Percentiles rank a stretch among this genome's conserved stretches.
Evolutionary conservation across 169 alveolate genomes (phyloP).

Genomic region (Eimeria tenella): DNA sequence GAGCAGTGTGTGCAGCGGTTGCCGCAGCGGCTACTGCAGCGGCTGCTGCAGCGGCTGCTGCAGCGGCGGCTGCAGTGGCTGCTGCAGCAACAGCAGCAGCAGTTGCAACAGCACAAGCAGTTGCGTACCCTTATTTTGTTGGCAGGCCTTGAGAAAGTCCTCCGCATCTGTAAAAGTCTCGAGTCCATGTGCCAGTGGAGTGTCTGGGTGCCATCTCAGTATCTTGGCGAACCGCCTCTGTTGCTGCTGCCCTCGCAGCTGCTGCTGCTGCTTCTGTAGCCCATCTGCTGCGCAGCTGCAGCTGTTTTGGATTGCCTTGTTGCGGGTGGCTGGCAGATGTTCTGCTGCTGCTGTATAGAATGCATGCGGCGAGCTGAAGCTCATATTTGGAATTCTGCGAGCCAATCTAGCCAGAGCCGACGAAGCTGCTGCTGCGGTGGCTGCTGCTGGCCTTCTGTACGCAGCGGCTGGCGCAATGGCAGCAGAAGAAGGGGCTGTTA

Average conservation of each 20-base stretch:
- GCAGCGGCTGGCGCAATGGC: constrained; percentile 14
- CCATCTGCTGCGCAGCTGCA: not conserved
- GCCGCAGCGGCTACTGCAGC: not conserved
- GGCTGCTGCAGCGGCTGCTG: not conserved
- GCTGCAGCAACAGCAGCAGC: not conserved
- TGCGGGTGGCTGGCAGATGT: not conserved
- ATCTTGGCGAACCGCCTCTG: constrained; percentile 64
- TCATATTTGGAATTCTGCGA: not conserved
- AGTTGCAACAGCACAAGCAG: not conserved
- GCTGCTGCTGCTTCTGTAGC: constrained; percentile 21
- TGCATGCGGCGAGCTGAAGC: not conserved
- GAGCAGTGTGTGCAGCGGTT: too few relatives aligned
- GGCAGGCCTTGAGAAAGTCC: constrained; percentile 67
- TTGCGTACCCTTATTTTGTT: constrained; percentile 29
- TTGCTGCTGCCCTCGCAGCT: constrained; percentile 19
- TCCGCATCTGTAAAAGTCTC: constrained; percentile 60
- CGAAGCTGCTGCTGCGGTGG: not conserved
- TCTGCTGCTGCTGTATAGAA: not conserved
- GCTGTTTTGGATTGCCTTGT: not conserved
- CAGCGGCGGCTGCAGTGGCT: not conserved
- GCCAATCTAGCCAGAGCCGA: constrained; percentile 4
- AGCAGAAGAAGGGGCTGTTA: not conserved
- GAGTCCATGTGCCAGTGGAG: constrained; percentile 57
- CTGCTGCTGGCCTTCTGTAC: too few relatives aligned
- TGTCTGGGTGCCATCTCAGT: constrained; percentile 74